Percentiles rank a stretch among this genome's conserved stretches.
Conservation (phyloP, 352 stramenopile genomes). For the Phytophthora pluvialis region DNA sequence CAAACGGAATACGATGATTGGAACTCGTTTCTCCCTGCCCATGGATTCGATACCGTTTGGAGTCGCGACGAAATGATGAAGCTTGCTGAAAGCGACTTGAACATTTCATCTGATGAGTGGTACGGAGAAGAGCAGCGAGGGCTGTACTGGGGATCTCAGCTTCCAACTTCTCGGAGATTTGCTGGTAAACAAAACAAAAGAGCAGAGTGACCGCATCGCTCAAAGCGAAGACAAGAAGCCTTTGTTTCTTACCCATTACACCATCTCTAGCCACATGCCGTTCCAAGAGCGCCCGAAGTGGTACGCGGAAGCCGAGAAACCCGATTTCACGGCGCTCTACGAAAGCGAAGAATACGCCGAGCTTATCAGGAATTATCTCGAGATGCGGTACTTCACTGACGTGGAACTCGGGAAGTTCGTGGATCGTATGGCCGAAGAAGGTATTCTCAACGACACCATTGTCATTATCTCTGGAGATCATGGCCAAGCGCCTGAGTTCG, state of each 20-base stretch:
- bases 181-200: slow-evolving; percentile 49
- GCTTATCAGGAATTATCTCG: slow-evolving; percentile 43
- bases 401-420: slow-evolving; percentile 57
- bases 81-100: slow-evolving; percentile 40
- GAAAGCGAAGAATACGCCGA: slow-evolving; percentile 30
- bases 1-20: slow-evolving; percentile 56
- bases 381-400: slow-evolving; percentile 61
- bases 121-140: slow-evolving; percentile 19
- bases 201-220: slow-evolving; percentile 38
- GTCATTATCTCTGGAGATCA: slow-evolving; percentile 63
- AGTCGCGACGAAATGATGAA: slow-evolving; percentile 48
- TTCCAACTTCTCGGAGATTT: slow-evolving; percentile 55
- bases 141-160: slow-evolving; percentile 47
- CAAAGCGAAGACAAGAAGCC: slow-evolving; percentile 40
- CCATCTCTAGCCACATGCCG: slow-evolving; percentile 60
- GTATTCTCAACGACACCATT: slow-evolving; percentile 60
- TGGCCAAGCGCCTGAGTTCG: slow-evolving; percentile 51
- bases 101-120: slow-evolving; percentile 47
- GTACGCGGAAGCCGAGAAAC: slow-evolving; percentile 39
- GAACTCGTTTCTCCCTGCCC: slow-evolving; percentile 48
- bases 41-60: slow-evolving; percentile 61
- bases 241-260: slow-evolving; percentile 63
- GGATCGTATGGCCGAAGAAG: slow-evolving; percentile 48
- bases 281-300: slow-evolving; percentile 45
- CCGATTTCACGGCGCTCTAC: slow-evolving; percentile 48